Base-by-base conservation (phyloP, 768 basidiomycete species). In the Naganishia vaughanmartiniae region DNA sequence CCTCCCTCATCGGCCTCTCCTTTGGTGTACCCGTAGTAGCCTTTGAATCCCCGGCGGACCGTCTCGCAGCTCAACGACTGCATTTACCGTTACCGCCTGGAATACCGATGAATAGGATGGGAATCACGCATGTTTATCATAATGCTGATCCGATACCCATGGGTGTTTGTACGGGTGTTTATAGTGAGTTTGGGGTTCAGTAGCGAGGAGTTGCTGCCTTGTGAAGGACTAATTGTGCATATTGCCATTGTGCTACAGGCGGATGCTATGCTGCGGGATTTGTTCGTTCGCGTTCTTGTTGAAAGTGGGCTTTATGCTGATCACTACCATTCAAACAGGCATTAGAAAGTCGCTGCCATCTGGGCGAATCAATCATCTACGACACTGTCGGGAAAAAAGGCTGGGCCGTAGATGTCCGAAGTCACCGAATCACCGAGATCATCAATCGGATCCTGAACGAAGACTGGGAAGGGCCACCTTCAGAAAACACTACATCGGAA, bases 141-240 rank as follows among this genome's bases (percentile, higher is more conserved):
- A 97, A 90, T 0, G 94, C 89, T 26, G 95, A 98, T 84, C 94
- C 94, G 0, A 91, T 97, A 42, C 87, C 94, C 3, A 90, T 90
- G 75, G 81, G 81, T 9, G 73, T 74, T 17, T 82, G 81, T 72
- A 81, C 79, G 15, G 80, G 80, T 26, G 68, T 75, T 24, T 81
- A 79, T 66, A 71, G 73, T 74, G 24, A 66, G 55, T 60, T 54
- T 58, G 33, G 28, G 11, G 42, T 2, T 15, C 24, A 0, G 30
- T n/a, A 31, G 17, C 26, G 36, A n/a, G 21, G 17, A 34, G 30
- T 4, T 39, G 6, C 39, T 3, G 15, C 2, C n/a, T 14, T 54
- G 53, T 65, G 56, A 48, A 36, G 65, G n/a, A 65, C 56, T 31
- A 53, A 51, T 39, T 19, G 7, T n/a, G 2, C 14, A 6, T 2